Evolutionary conservation across 768 basidiomycete genomes (phyloP).

Genomic region (Lactifluus piperatus): DNA sequence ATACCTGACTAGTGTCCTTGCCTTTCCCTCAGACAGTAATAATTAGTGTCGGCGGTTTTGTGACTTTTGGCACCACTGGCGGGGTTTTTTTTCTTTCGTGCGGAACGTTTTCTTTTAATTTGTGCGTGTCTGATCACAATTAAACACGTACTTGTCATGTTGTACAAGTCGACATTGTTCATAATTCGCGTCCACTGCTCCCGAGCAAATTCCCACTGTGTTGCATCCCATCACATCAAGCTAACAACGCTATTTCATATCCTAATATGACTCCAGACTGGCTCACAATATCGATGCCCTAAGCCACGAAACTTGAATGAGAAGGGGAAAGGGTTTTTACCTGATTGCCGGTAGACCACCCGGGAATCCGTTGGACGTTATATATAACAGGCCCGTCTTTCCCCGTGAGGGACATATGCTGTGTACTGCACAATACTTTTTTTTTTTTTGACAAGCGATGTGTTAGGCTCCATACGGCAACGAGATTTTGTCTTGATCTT

Average conservation of each 20-base stretch:
- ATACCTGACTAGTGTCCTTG: not conserved
- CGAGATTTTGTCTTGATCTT: too few species aligned
- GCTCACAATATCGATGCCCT: not conserved
- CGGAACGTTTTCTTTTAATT: not conserved
- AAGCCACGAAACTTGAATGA: too few species aligned
- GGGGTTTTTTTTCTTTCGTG: not conserved
- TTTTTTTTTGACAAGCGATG: too few species aligned
- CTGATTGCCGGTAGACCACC: too few species aligned
- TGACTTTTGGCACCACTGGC: not conserved
- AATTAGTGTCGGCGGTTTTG: not conserved
- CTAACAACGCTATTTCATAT: not conserved
- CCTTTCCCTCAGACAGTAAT: too few species aligned
- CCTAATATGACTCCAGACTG: not conserved
- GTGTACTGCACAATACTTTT: too few species aligned
- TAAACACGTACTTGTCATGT: not conserved
- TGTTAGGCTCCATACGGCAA: too few species aligned
- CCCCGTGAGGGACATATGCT: too few species aligned
- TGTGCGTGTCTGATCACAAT: not conserved
- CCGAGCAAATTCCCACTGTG: not conserved
- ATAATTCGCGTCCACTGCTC: not conserved
- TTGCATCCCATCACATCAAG: not conserved
- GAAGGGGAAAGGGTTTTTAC: too few species aligned
- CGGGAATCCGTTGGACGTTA: too few species aligned
- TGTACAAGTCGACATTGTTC: not conserved
- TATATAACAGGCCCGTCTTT: too few species aligned